Percentiles rank a stretch among this genome's conserved stretches.
Conservation (phyloP, 106 monocot species). For the Cymbidium sinense region DNA sequence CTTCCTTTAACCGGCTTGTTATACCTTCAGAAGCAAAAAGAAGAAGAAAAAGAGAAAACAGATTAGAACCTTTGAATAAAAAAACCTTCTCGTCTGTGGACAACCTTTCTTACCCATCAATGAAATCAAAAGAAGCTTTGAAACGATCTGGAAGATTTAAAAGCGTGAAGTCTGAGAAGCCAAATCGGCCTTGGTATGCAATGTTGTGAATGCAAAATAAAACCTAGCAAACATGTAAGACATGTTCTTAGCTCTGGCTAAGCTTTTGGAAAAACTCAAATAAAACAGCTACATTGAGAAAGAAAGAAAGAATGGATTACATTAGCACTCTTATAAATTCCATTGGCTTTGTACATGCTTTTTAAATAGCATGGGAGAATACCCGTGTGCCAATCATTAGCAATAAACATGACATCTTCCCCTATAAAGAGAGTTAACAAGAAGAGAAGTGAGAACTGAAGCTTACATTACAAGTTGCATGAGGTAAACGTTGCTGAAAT, state of each 20-base stretch:
- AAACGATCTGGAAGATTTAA: constrained; percentile 74
- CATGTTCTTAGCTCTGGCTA: not conserved
- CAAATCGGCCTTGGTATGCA: constrained; percentile 88
- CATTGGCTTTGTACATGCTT: constrained; percentile 59
- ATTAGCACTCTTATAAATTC: constrained; percentile 76
- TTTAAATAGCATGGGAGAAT: constrained; percentile 76
- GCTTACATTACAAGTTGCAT: not conserved
- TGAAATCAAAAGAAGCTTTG: constrained; percentile 78
- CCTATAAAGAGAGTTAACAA: constrained; percentile 27
- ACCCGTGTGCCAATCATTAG: constrained; percentile 93
- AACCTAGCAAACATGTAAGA: constrained; percentile 37
- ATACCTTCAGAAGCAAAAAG: constrained; percentile 37
- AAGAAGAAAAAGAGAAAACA: not conserved
- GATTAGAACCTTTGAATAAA: not conserved
- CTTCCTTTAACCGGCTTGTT: constrained; percentile 77
- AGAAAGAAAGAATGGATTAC: constrained; percentile 15
- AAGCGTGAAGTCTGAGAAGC: constrained; percentile 45
- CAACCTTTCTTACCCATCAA: constrained; percentile 57
- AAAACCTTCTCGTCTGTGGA: not conserved
- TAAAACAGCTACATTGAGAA: not conserved
- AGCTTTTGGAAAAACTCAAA: not conserved
- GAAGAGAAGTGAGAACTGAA: not conserved
- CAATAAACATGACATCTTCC: constrained; percentile 85
- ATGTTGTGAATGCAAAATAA: constrained; percentile 95
- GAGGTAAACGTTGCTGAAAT: not conserved